Percentiles rank a stretch among this genome's conserved stretches.
Conservation (phyloP, 139 green algal genomes). For the Chlorella sp. region DNA sequence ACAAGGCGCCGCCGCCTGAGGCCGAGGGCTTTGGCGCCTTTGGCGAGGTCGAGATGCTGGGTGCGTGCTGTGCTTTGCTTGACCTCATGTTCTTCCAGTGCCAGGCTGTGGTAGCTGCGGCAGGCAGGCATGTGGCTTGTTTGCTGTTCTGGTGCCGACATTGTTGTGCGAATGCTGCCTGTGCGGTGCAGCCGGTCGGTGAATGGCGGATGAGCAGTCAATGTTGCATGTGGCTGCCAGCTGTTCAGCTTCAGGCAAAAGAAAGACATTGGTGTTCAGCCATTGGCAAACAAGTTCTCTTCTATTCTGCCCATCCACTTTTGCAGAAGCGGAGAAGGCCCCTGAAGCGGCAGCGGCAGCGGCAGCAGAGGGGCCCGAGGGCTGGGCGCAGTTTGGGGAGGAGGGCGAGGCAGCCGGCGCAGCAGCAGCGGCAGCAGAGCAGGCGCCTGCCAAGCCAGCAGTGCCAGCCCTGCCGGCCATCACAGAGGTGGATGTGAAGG, state of each 20-base stretch:
- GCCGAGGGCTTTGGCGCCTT: slow-evolving; percentile 34
- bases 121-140: too few relatives aligned
- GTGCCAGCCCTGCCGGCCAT: background rate
- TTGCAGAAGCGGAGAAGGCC: slow-evolving; percentile 26
- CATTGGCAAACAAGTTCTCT: too few relatives aligned
- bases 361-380: slow-evolving; percentile 13
- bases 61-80: background rate
- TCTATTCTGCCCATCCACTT: background rate
- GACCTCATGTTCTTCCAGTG: background rate
- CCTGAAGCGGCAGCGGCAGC: background rate
- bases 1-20: slow-evolving; percentile 1
- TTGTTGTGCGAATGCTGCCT: too few relatives aligned
- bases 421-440: background rate
- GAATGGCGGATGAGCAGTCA: too few relatives aligned
- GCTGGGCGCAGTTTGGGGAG: slow-evolving; percentile 24
- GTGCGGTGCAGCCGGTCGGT: background rate
- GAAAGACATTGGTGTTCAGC: too few relatives aligned
- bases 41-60: slow-evolving; percentile 23
- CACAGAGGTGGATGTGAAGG: slow-evolving; percentile 33
- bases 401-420: background rate
- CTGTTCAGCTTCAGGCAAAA: too few relatives aligned
- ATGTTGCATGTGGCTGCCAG: background rate
- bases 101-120: background rate
- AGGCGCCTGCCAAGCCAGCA: background rate
- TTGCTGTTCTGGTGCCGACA: too few relatives aligned